Conservation (phyloP, 2,329 filamentous ascomycete genomes). For the Penicillium freii region DNA sequence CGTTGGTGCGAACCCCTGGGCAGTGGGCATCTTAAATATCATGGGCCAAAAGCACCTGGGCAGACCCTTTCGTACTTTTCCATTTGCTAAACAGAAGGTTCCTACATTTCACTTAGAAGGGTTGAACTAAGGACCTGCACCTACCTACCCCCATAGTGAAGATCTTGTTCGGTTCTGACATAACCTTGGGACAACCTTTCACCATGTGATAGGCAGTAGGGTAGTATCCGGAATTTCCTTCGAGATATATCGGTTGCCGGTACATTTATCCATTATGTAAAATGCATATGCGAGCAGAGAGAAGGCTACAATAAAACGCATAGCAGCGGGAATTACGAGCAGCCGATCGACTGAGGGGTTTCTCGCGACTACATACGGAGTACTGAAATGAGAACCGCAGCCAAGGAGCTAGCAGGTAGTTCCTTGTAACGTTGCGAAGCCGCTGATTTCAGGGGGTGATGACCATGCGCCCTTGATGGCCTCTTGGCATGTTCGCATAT, state of each 20-base stretch:
- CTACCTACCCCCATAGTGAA: conserved; percentile 1
- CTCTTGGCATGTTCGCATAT: conserved; percentile 1
- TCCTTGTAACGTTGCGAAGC: conserved; percentile 6
- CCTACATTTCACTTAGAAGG: conserved; percentile 5
- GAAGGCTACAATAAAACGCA: neutral
- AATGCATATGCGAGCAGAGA: neutral
- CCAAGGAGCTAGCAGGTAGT: conserved; percentile 14
- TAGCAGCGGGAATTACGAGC: conserved; percentile 6
- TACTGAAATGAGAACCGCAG: conserved; percentile 5
- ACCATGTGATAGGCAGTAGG: neutral
- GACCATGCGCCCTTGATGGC: neutral
- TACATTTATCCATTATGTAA: neutral
- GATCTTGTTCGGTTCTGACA: neutral
- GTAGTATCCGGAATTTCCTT: neutral
- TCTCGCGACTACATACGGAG: conserved; percentile 4
- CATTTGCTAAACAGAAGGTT: neutral
- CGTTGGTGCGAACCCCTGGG: neutral
- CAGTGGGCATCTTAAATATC: neutral
- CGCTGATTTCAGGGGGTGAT: conserved; percentile 1
- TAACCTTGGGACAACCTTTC: neutral
- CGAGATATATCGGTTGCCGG: neutral
- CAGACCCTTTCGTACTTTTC: neutral
- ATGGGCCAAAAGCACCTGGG: neutral
- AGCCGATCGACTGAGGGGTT: conserved; percentile 4
- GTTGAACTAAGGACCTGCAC: neutral